phyloP scores from a whole-genome alignment of 257 asterid genomes.

The Solanum lycopersicoides region DNA sequence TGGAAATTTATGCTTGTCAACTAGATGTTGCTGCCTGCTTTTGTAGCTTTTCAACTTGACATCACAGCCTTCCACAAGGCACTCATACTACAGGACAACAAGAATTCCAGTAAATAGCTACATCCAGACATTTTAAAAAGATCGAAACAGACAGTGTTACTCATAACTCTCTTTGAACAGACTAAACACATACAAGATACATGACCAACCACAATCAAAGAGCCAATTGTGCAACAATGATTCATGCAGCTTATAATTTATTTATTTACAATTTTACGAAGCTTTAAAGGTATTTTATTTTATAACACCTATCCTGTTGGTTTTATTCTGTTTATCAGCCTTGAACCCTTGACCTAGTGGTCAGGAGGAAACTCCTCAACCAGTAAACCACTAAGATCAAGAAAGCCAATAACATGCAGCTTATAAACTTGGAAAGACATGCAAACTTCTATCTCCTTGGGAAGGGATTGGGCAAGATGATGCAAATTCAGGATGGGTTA shows the following conservation, averaged over 20 bases:
- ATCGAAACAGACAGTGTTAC: neutral
- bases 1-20: slow-evolving; percentile 87
- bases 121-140: neutral
- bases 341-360: neutral
- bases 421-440: neutral
- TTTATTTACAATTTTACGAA: neutral
- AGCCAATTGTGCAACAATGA: neutral
- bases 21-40: slow-evolving; percentile 81
- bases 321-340: neutral
- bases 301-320: neutral
- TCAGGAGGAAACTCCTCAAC: neutral
- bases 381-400: neutral
- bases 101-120: neutral
- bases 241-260: neutral
- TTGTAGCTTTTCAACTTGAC: slow-evolving; percentile 76
- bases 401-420: neutral
- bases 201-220: neutral
- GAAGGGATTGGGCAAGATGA: neutral
- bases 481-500: neutral
- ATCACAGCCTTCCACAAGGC: slow-evolving; percentile 95
- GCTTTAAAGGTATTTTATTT: neutral
- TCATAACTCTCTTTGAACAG: neutral
- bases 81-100: slow-evolving; percentile 53
- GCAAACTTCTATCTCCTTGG: neutral
- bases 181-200: neutral